Conservation (phyloP, 768 basidiomycete genomes). For the Lyophyllum atratum region DNA sequence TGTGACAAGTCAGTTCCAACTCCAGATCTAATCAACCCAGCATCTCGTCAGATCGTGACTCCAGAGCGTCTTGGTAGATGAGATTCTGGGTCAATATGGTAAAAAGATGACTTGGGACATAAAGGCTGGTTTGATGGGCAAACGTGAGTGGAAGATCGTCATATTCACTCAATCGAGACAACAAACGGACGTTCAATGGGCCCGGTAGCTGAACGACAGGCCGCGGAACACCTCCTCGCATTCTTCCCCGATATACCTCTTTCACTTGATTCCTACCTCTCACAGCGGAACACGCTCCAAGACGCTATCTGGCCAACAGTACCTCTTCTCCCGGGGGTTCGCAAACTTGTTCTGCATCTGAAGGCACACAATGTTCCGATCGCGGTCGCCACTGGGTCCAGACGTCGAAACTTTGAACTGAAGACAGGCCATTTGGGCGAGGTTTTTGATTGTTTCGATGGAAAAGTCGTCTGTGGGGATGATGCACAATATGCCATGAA, state of each 20-base stretch:
- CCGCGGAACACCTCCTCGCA: conserved; percentile 69
- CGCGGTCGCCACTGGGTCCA: conserved; percentile 79
- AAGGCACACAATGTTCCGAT: conserved; percentile 70
- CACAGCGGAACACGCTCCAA: conserved; percentile 56
- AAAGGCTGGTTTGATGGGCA: conserved; percentile 88
- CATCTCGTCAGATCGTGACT: background rate
- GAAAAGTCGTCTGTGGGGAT: conserved; percentile 71
- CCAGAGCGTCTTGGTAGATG: conserved; percentile 43
- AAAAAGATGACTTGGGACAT: conserved; percentile 87
- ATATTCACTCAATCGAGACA: background rate
- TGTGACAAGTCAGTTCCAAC: conserved; percentile 64
- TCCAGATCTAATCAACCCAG: conserved; percentile 4
- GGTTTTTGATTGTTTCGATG: conserved; percentile 63
- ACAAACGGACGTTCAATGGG: background rate
- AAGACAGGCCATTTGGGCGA: conserved; percentile 67
- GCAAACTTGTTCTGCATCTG: conserved; percentile 71
- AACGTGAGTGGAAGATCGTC: conserved; percentile 46
- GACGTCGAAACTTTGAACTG: conserved; percentile 60
- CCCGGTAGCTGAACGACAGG: conserved; percentile 59
- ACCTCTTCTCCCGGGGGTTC: conserved; percentile 71
- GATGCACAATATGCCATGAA: conserved; percentile 53
- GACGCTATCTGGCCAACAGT: conserved; percentile 71
- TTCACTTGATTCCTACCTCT: conserved; percentile 59
- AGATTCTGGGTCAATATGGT: conserved; percentile 70
- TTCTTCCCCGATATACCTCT: conserved; percentile 77